Evolutionary conservation across 2,329 filamentous ascomycete genomes (phyloP).

Genomic region (Torrubiellomyces zombiae): DNA sequence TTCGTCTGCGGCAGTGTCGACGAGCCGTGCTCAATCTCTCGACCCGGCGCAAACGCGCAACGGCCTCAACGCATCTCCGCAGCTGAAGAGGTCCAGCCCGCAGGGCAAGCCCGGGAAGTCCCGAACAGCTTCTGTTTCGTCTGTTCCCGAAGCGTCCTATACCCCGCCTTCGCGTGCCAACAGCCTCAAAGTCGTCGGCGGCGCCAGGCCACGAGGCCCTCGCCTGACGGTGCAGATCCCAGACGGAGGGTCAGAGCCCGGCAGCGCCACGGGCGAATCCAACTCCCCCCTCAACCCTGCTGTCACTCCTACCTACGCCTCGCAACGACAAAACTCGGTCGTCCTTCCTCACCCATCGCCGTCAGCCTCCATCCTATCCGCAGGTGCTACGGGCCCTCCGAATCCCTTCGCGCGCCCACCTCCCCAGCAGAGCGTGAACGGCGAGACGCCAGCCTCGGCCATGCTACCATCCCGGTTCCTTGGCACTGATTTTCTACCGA

Average conservation of each 20-base stretch:
- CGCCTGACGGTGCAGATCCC: slow-evolving; percentile 89
- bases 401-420: slow-evolving; percentile 88
- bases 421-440: slow-evolving; percentile 47
- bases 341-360: slow-evolving; percentile 88
- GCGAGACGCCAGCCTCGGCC: slow-evolving; percentile 69
- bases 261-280: slow-evolving; percentile 58
- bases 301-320: slow-evolving; percentile 38
- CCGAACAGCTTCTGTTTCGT: slow-evolving; percentile 38
- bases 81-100: slow-evolving; percentile 32
- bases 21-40: slow-evolving; percentile 39
- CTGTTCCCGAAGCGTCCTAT: slow-evolving; percentile 46
- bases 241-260: slow-evolving; percentile 68
- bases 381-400: slow-evolving; percentile 78
- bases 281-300: slow-evolving; percentile 43
- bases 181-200: slow-evolving; percentile 47
- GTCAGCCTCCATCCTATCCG: slow-evolving; percentile 72
- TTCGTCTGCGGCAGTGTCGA: slow-evolving; percentile 9
- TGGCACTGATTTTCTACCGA: slow-evolving; percentile 71
- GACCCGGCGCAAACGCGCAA: slow-evolving; percentile 41
- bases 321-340: slow-evolving; percentile 40
- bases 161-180: slow-evolving; percentile 64
- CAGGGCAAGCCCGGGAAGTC: slow-evolving; percentile 27
- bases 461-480: slow-evolving; percentile 86
- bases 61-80: slow-evolving; percentile 37
- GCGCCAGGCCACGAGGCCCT: slow-evolving; percentile 57